Evolutionary conservation across 2,329 filamentous ascomycete species (phyloP), one percentile per base, ranked within the genome.

Genomic region (Hirsutella minnesotensis): DNA sequence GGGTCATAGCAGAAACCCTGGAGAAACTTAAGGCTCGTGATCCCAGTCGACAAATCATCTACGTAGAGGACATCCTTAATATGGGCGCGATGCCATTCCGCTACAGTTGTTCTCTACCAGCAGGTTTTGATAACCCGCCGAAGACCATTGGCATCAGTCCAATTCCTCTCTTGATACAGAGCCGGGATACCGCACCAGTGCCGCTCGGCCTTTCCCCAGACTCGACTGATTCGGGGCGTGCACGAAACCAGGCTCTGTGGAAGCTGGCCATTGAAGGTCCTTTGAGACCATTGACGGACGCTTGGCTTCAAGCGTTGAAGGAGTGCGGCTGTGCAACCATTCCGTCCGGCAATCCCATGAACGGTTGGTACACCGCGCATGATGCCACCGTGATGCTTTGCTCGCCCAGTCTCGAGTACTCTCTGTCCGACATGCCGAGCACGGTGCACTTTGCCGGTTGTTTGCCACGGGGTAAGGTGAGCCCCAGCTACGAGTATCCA

Each of bases 71-170:
- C 34, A 44, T 51, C 10, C 41, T 53, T 3, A 58, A 59, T 35
- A 45, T 51, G 40, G 58, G 60, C 1, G 43, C 52, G 12, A 40
- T 58, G n/a, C 60, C 61, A 1, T 55, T 56, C 27, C 49, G 46
- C 2, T 42, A 49, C 9, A 57, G 58, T 0, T 35, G 49, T 3
- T 49, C 54, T 2, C 41, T 50, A 51, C 57, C 38, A 41, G 48
- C 16, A 48, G 61, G 37, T 33, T 60, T 40, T 44, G 46, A 39
- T 49, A 49, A 36, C 41, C 49, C 38, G 49, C 51, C 33, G 15
- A 47, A 46, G 31, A 54, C 48, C 9, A 56, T 65, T n/a, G 59
- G 56, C 4, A 53, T 65, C 18, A 57, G 56, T 21, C 48, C 58
- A 3, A 48, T 56, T 16, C 56, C 60, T 2, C 43, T 64, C 8